Conservation (phyloP, 305 asterid species). For the Plantago rigida region DNA sequence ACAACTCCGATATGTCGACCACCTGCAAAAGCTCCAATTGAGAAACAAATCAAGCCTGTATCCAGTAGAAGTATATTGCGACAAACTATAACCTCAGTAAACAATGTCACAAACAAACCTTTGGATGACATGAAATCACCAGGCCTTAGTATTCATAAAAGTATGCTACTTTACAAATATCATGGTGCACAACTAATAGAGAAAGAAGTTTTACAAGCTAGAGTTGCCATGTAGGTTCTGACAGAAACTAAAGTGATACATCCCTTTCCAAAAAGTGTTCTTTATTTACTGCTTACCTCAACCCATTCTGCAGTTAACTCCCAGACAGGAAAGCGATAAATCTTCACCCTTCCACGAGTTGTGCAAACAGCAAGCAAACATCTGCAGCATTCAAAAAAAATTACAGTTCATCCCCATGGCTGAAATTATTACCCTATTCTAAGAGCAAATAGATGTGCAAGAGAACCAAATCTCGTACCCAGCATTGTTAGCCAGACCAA, state of each 20-base stretch:
- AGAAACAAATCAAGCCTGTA: conserved; percentile 7
- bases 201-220: too few relatives aligned
- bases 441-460: conserved; percentile 8
- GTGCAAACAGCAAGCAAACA: conserved; percentile 90
- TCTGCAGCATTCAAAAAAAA: conserved; percentile 33
- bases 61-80: background rate
- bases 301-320: conserved; percentile 73
- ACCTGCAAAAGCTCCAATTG: conserved; percentile 33
- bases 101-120: background rate
- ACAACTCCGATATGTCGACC: conserved; percentile 55
- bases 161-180: too few relatives aligned
- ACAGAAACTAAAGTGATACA: background rate
- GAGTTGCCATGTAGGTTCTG: too few relatives aligned
- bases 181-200: too few relatives aligned
- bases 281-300: conserved; percentile 41
- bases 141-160: too few relatives aligned
- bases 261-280: conserved; percentile 4
- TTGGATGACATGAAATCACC: too few relatives aligned
- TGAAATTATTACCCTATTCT: background rate
- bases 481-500: conserved; percentile 65
- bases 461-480: conserved; percentile 39
- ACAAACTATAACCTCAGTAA: background rate
- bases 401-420: background rate
- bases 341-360: conserved; percentile 55
- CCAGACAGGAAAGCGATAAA: conserved; percentile 63